Conservation (phyloP, 345 rosid genomes). For the Clarkia xantiana region DNA sequence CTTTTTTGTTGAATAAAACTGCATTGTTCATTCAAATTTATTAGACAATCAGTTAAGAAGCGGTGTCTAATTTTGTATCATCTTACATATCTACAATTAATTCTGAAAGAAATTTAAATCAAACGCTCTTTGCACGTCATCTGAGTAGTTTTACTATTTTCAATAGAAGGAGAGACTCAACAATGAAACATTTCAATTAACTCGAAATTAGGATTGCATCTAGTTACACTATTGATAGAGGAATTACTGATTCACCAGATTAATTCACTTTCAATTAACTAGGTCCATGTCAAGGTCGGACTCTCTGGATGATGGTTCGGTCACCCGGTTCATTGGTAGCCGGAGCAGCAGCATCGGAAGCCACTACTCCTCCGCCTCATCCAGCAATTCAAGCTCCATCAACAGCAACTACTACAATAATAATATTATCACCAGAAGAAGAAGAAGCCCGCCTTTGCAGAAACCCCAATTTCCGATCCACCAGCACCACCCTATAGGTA, state of each 20-base stretch:
- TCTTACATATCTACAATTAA: no score
- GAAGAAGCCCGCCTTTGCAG: background rate
- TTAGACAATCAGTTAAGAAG: no score
- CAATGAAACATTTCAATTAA: background rate
- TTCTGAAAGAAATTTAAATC: no score
- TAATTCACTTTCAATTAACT: background rate
- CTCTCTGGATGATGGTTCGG: constrained; percentile 11
- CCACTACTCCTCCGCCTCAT: constrained; percentile 3
- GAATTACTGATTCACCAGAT: background rate
- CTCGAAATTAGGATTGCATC: background rate
- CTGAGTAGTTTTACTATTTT: background rate
- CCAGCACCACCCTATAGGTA: no score
- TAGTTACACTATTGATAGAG: background rate
- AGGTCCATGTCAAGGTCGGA: constrained; percentile 10
- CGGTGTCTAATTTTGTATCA: no score
- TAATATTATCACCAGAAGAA: background rate
- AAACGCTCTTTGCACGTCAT: constrained; percentile 1
- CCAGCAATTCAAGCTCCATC: constrained; percentile 4
- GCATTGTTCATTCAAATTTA: no score
- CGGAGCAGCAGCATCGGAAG: constrained; percentile 12
- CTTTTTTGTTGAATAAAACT: no score
- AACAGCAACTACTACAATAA: background rate
- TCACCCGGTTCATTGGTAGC: constrained; percentile 9
- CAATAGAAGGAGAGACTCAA: no score
- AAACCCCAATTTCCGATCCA: constrained; percentile 31